Conservation (phyloP, 2,329 filamentous ascomycete genomes). For the Polychaeton citri region DNA sequence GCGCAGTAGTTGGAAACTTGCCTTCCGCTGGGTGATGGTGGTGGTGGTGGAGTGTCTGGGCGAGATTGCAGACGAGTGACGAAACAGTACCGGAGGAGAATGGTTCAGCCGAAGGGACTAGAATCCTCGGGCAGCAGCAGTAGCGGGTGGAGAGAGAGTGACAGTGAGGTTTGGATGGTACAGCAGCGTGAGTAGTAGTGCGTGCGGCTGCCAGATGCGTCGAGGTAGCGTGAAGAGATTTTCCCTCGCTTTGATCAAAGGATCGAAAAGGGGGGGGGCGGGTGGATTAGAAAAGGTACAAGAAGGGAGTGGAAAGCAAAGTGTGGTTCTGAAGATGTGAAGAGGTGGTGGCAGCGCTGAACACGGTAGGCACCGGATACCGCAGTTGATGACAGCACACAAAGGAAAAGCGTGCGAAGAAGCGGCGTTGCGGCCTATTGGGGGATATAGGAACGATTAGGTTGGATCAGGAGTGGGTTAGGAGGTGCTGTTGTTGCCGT, state of each 20-base stretch:
- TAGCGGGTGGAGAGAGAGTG: not conserved
- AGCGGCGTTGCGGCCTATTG: too few species aligned
- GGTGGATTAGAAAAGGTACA: not conserved
- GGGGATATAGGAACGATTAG: too few species aligned
- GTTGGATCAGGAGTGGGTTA: too few species aligned
- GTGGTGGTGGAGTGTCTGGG: not conserved
- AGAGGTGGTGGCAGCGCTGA: not conserved
- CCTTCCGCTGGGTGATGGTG: not conserved
- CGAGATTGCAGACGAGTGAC: not conserved
- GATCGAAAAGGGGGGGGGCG: not conserved
- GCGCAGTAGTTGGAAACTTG: not conserved
- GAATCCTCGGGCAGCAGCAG: too few species aligned
- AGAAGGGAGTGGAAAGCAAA: not conserved
- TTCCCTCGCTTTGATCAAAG: not conserved
- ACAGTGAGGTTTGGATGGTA: not conserved
- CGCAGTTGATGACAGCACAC: too few species aligned
- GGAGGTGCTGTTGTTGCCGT: too few species aligned
- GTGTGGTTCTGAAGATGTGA: not conserved
- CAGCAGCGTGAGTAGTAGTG: too few species aligned
- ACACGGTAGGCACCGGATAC: not conserved
- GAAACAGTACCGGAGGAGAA: too few species aligned
- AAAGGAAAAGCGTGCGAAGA: too few species aligned
- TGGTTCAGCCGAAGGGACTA: too few species aligned
- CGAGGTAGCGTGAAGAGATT: not conserved
- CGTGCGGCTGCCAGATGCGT: too few species aligned